Evolutionary conservation across 140 eudicot genomes (phyloP).

Genomic region (Oenanthe javanica): DNA sequence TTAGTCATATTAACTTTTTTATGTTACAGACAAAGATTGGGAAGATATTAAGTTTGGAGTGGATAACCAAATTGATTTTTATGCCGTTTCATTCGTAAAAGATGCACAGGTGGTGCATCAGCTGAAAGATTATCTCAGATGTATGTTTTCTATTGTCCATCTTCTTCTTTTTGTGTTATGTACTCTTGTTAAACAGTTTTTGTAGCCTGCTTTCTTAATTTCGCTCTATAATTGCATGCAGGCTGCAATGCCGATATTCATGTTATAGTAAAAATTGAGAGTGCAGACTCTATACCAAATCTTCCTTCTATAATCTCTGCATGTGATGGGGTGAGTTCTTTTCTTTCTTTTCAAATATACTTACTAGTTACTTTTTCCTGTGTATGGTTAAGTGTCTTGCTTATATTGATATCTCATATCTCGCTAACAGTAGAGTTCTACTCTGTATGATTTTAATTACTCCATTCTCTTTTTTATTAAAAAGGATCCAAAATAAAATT

Average conservation of each 20-base stretch:
- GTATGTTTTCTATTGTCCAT: slow-evolving; percentile 26
- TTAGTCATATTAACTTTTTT: not conserved
- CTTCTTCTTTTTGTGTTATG: not conserved
- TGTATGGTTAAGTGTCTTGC: not conserved
- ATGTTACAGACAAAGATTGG: slow-evolving; percentile 83
- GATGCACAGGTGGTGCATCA: slow-evolving; percentile 87
- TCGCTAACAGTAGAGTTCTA: not conserved
- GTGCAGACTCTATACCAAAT: slow-evolving; percentile 91
- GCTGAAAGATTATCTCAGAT: slow-evolving; percentile 67
- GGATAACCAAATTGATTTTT: slow-evolving; percentile 83
- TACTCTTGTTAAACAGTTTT: not conserved
- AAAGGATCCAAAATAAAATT: not conserved
- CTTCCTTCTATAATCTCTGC: slow-evolving; percentile 87
- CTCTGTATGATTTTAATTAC: not conserved
- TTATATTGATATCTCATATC: not conserved
- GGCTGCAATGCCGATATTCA: slow-evolving; percentile 83
- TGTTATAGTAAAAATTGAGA: slow-evolving; percentile 84
- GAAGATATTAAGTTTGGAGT: slow-evolving; percentile 98
- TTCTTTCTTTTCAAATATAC: not conserved
- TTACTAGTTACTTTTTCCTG: not conserved
- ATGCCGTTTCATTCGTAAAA: slow-evolving; percentile 96
- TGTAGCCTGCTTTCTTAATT: slow-evolving; percentile 11
- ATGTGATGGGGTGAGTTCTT: slow-evolving; percentile 80
- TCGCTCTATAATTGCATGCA: slow-evolving; percentile 23
- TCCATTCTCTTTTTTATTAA: not conserved